A percentile compares a stretch with the other conserved stretches of the same genome.
Evolutionary conservation across 805 yeast species (phyloP).

Genomic region (Cyberlindnera galapagoensis): DNA sequence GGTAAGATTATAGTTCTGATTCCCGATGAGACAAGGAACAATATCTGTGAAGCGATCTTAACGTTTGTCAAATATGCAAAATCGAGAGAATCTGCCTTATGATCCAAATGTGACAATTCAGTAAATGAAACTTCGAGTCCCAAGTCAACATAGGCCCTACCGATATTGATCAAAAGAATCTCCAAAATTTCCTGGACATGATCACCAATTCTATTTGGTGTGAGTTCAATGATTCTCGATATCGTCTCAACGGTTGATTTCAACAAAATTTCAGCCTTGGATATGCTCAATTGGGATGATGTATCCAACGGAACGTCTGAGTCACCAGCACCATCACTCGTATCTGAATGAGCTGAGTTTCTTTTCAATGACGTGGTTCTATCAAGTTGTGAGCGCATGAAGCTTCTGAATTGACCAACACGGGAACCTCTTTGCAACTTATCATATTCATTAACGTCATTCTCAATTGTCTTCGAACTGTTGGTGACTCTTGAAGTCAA

Average conservation of each 20-base stretch:
- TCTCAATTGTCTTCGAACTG: conserved; percentile 1
- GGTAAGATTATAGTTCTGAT: conserved; percentile 74
- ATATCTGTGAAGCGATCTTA: conserved; percentile 48
- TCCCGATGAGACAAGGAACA: conserved; percentile 62
- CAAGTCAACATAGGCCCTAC: conserved; percentile 65
- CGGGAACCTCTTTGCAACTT: conserved; percentile 29
- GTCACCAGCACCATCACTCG: conserved; percentile 2
- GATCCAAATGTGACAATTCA: conserved; percentile 33
- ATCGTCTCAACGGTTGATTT: conserved; percentile 72
- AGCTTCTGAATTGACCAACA: conserved; percentile 47
- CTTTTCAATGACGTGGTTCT: conserved; percentile 31
- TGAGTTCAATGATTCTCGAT: conserved; percentile 68
- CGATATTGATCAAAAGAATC: conserved; percentile 59
- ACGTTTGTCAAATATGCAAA: conserved; percentile 45
- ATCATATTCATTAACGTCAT: conserved; percentile 22
- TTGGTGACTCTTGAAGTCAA: conserved; percentile 16
- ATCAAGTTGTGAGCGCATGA: conserved; percentile 48
- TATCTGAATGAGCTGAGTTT: conserved; percentile 1
- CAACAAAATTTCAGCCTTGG: conserved; percentile 54
- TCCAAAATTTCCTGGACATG: conserved; percentile 63
- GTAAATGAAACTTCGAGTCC: conserved; percentile 68
- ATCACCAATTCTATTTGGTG: conserved; percentile 54
- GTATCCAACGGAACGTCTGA: conserved; percentile 14
- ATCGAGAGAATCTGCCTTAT: conserved; percentile 27
- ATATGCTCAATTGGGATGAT: conserved; percentile 27